Base-by-base conservation (phyloP, 2,329 filamentous ascomycete genomes). In the Aspergillus pseudoglaucus region DNA sequence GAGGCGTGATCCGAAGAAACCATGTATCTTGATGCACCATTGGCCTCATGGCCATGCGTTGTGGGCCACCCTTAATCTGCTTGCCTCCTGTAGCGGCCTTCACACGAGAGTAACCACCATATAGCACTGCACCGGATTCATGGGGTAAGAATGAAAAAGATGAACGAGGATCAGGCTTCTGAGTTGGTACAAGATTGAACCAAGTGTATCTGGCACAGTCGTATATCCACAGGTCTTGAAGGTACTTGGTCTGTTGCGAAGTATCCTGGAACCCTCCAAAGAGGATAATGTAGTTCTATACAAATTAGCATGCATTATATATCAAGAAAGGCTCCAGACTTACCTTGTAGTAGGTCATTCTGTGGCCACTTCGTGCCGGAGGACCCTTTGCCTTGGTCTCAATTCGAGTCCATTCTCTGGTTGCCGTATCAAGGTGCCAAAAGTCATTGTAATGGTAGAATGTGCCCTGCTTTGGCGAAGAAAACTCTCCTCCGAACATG, bases 381-480 rank as follows among this genome's bases (percentile, higher is more conserved):
- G 91, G 91, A 49, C 87, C 87, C 73, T 78, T 78, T 35, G 70
- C 69, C 54, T 84, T 85, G 2, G 77, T 78, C 67, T 98, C 93
- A 30, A 98, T 76, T 52, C 90, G 86, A 48, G 83, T 87, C 93
- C 93, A 98, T 73, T 98, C 93, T 59, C 90, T 79, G 6, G 81
- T 84, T 7, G 78, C 79, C 0, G 91, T 87, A 63, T 97, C 90
- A 39, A 97, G 79, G 44, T 86, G 80, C 91, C 93, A 98, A 67
- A 98, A 97, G 71, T 97, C 93, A 62, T 95, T 95, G 73, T 98
- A 98, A 70, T 98, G 93, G 68, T 98, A 96, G 63, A 98, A 98
- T 0, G 91, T 97, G 3, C 93, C 93, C 70, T 97, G 93, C 66
- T 96, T 97, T 2, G 93, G 93, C 23, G 86, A 91, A 49, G 88